A percentile compares a stretch with the other conserved stretches of the same genome.
phyloP scores from a whole-genome alignment of 257 asterid species.

The Capsicum pubescens region DNA sequence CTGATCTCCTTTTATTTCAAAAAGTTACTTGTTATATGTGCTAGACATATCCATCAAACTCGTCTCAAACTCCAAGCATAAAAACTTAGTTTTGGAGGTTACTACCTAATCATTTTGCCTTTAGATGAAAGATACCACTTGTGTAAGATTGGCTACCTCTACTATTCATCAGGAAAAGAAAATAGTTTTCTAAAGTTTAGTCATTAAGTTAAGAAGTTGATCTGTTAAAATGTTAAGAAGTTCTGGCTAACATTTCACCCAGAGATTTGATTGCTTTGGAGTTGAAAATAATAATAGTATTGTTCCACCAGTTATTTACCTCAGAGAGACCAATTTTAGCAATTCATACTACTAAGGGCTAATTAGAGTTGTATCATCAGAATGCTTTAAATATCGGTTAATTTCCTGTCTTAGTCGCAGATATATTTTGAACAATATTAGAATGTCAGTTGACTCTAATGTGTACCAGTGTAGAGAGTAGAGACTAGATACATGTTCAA shows the following conservation, averaged over 20 bases:
- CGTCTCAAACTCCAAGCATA: not conserved
- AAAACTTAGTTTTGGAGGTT: not conserved
- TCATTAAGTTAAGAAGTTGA: constrained; percentile 16
- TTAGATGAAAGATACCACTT: not conserved
- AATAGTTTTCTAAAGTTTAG: constrained; percentile 4
- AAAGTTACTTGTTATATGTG: not conserved
- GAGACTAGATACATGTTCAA: not conserved
- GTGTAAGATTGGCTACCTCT: constrained; percentile 15
- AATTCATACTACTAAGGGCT: constrained; percentile 2
- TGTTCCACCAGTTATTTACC: constrained; percentile 1
- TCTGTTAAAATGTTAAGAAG: not conserved
- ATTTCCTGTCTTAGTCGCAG: not conserved
- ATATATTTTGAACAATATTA: constrained; percentile 1
- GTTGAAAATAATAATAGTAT: constrained; percentile 1
- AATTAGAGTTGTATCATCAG: not conserved
- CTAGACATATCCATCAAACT: not conserved
- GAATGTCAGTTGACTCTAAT: not conserved
- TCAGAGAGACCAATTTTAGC: not conserved
- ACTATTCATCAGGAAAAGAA: constrained; percentile 12
- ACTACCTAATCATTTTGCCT: not conserved
- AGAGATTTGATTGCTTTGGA: constrained; percentile 16
- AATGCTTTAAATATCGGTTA: not conserved
- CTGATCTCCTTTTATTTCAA: not conserved
- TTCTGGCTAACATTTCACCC: constrained; percentile 11
- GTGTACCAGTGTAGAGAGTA: constrained; percentile 12